Evolutionary conservation across 2,329 filamentous ascomycete genomes (phyloP), one percentile per base, ranked within the genome.

Genomic region (Lecanosticta acicola): DNA sequence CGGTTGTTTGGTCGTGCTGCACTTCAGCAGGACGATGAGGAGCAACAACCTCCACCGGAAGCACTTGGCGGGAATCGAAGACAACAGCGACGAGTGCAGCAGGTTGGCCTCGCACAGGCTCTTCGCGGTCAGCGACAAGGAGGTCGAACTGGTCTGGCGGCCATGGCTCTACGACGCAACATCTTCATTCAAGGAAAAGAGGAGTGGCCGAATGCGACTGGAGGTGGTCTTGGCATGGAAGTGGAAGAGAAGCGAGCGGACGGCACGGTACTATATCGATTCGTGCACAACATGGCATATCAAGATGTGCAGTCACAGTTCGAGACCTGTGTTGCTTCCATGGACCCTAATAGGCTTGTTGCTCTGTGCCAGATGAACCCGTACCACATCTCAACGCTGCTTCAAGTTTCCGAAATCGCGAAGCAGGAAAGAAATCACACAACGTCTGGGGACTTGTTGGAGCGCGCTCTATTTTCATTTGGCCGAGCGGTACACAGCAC

Each of bases 301-400:
- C 81, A 87, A 58, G 74, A 75, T 38, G 73, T 87, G 1, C 91
- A 97, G 67, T 69, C 71, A 16, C 72, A 84, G 43, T 98, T 97
- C 67, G 83, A 88, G 45, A 71, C 74, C 13, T 84, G 83, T 54
- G 89, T 95, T n/a, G 83, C 86, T 57, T 78, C 77, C 1, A 86
- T 93, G 76, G 86, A 96, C 59, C 87, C 88, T 3, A 84, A 94
- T 67, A 77, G 83, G 44, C 79, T 98, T 70, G 81, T 97, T 34
- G 72, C 82, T 29, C 78, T 93, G 41, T 73, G 97, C 2, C 77
- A 80, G 51, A 73, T 75, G 56, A 82, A 88, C 58, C 86, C 91
- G 3, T 97, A 96, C 65, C 90, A 97, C 63, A 84, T 97, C 55
- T 93, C 88, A 1, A 90, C 87, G 2, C 77, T 97, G n/a, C 81